These are phyloP conservation scores for Pedinophyceae sp. DNA, from an alignment of 139 green algal species.

Conservation along the genomic window DNA sequence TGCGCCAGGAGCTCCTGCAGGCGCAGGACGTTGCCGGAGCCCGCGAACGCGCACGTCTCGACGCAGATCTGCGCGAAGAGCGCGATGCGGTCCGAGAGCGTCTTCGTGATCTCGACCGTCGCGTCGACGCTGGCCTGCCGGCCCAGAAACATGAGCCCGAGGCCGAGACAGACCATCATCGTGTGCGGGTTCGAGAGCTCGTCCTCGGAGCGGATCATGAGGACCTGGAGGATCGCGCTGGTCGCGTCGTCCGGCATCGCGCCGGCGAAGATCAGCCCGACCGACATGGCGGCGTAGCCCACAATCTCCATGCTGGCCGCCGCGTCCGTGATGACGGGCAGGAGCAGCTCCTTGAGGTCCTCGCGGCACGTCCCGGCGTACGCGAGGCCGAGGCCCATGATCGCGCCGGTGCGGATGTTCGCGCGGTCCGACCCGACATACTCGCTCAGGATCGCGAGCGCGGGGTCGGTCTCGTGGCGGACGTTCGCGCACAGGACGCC, in stretches of 20 bases:
- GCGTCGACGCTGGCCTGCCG: slow-evolving; percentile 75
- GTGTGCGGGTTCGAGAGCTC: slow-evolving; percentile 61
- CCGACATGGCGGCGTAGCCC: slow-evolving; percentile 69
- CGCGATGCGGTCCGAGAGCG: slow-evolving; percentile 62
- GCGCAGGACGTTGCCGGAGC: slow-evolving; percentile 90
- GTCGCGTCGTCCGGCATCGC: slow-evolving; percentile 35
- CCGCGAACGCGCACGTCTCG: slow-evolving; percentile 78
- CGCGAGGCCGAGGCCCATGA: slow-evolving; percentile 88
- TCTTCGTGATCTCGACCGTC: slow-evolving; percentile 81
- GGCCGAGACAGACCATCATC: slow-evolving; percentile 62
- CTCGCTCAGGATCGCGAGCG: slow-evolving; percentile 87
- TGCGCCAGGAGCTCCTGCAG: slow-evolving; percentile 84
- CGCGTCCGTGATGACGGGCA: slow-evolving; percentile 12
- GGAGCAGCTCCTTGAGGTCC: slow-evolving; percentile 47
- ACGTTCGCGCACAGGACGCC: slow-evolving; percentile 78
- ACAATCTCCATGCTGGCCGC: slow-evolving; percentile 54
- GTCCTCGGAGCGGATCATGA: slow-evolving; percentile 67
- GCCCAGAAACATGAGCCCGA: slow-evolving; percentile 90
- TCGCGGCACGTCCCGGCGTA: slow-evolving; percentile 78
- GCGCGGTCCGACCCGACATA: slow-evolving; percentile 55
- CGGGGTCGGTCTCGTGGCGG: slow-evolving; percentile 78
- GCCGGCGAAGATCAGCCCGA: slow-evolving; percentile 79
- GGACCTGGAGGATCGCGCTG: slow-evolving; percentile 30
- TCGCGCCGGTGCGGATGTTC: slow-evolving; percentile 50
- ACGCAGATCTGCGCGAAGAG: slow-evolving; percentile 29